Base-by-base conservation (phyloP, 1,284 basidiomycete species). In the Pseudozyma thailandica region DNA sequence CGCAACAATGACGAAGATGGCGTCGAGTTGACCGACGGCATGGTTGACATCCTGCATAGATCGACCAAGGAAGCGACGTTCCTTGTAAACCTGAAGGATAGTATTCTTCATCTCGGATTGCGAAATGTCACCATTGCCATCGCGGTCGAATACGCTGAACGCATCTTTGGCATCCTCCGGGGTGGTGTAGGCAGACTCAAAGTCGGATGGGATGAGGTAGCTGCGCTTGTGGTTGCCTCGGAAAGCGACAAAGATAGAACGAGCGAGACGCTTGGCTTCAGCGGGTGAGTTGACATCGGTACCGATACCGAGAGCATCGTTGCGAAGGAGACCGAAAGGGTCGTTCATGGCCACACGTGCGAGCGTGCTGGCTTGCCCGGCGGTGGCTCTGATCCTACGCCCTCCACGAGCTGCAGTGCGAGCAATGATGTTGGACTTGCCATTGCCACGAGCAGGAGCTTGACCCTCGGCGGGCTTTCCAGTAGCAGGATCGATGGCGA, bases 101-200 rank as follows among this genome's bases (percentile, higher is more conserved):
- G 87, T 87, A 42, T 87, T 86, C 84, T 92, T 92, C 80, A 92
- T 87, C 83, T 92, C 91, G 28, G 87, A 85, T 50, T 89, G 87
- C n/a, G 89, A 89, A 54, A 92, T 86, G 79, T 92, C 91, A 18
- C 90, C 90, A 69, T 92, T 91, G 75, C 88, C 86, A 79, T 92
- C 91, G 66, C 85, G 57, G 57, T 80, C 78, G 77, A 92, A 91
- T 28, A 92, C 87, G 44, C 87, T 86, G 85, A 92, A 92, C 2
- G 91, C 91, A 12, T 85, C 85, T 52, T 86, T 84, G 12, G 90
- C 89, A 18, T 87, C 86, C 46, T 85, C 86, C 6, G 84, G 81
- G n/a, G 86, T 86, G 15, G 85, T 69, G 78, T 90, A 92, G 6
- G 89, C 90, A 8, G 89, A 88, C 57, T 87, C 85, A 75, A 92